Percentiles rank a stretch among this genome's conserved stretches.
Evolutionary conservation across 257 asterid species (phyloP).

Genomic region (Solanum pimpinellifolium): DNA sequence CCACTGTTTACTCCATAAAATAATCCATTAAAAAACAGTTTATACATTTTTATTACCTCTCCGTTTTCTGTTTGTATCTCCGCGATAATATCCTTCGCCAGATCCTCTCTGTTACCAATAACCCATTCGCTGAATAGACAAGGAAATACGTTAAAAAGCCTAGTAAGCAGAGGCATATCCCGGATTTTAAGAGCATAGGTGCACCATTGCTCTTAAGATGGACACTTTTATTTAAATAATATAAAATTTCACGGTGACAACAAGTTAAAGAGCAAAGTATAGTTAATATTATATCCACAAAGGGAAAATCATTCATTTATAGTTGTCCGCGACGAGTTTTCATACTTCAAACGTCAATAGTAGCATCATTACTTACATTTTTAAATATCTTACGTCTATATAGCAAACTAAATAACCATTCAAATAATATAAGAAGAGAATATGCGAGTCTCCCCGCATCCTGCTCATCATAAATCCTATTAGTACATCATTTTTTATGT

Average conservation of each 20-base stretch:
- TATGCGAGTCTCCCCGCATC: background rate
- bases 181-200: background rate
- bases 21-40: background rate
- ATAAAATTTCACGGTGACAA: no score
- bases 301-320: background rate
- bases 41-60: constrained; percentile 55
- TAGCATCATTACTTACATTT: background rate
- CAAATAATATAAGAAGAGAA: background rate
- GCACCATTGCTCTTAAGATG: background rate
- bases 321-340: background rate
- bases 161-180: background rate
- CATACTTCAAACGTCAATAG: background rate
- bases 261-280: no score
- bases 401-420: background rate
- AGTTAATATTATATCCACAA: background rate
- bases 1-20: background rate
- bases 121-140: constrained; percentile 85
- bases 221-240: no score
- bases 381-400: no score
- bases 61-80: constrained; percentile 95
- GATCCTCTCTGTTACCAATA: constrained; percentile 92
- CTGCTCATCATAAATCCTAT: background rate
- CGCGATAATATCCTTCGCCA: constrained; percentile 77
- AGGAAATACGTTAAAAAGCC: background rate
- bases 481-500: background rate